Conservation (phyloP, 1,139 yeast species). For the Taphrina communis region DNA sequence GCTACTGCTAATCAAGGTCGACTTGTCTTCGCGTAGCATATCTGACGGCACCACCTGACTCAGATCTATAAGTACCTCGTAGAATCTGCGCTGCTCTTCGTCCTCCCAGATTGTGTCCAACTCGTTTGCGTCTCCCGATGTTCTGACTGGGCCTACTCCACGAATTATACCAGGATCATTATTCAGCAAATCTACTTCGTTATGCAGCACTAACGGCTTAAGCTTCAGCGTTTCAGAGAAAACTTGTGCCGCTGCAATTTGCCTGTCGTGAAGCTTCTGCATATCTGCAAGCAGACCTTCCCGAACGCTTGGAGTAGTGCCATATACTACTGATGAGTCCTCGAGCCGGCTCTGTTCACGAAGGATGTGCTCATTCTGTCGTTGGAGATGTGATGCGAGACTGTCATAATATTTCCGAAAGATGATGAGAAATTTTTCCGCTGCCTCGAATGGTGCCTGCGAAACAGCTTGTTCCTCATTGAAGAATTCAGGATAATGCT, state of each 20-base stretch:
- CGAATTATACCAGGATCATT: slow-evolving; percentile 38
- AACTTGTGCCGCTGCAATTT: slow-evolving; percentile 56
- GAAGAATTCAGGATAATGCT: slow-evolving; percentile 52
- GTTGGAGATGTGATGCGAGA: slow-evolving; percentile 54
- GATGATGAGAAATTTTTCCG: slow-evolving; percentile 46
- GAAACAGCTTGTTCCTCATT: slow-evolving; percentile 17
- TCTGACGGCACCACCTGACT: slow-evolving; percentile 68
- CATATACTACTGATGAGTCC: slow-evolving; percentile 15
- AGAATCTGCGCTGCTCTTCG: slow-evolving; percentile 67
- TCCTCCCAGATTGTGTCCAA: slow-evolving; percentile 66
- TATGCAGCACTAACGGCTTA: slow-evolving; percentile 52
- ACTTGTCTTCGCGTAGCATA: slow-evolving; percentile 40
- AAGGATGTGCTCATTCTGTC: slow-evolving; percentile 53
- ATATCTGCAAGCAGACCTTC: slow-evolving; percentile 14
- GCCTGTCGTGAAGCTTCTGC: slow-evolving; percentile 55
- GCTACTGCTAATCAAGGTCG: not conserved
- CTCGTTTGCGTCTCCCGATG: slow-evolving; percentile 45
- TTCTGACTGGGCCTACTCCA: slow-evolving; percentile 25
- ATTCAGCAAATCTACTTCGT: slow-evolving; percentile 46
- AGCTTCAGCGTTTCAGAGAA: slow-evolving; percentile 57
- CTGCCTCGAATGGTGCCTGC: not conserved
- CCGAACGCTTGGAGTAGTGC: slow-evolving; percentile 8
- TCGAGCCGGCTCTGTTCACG: slow-evolving; percentile 28
- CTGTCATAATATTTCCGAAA: slow-evolving; percentile 57
- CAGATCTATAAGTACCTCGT: slow-evolving; percentile 57